A percentile compares a stretch with the other conserved stretches of the same genome.
Evolutionary conservation across 1,284 basidiomycete species (phyloP).

Genomic region (Melampsora americana): DNA sequence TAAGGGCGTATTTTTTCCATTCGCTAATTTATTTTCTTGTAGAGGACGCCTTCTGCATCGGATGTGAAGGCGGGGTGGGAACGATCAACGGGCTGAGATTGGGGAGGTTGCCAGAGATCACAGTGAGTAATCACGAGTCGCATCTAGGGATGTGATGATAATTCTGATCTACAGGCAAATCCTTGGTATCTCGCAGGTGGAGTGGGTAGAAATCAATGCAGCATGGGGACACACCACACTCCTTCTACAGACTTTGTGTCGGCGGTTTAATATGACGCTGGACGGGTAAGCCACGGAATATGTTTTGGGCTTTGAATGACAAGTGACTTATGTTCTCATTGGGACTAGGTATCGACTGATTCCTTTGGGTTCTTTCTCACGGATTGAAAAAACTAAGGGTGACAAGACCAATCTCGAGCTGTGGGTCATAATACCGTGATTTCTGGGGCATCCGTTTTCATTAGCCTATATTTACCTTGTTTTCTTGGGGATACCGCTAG

Average conservation of each 20-base stretch:
- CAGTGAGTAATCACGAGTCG: constrained; percentile 57
- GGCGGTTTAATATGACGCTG: constrained; percentile 81
- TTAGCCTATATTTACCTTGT: background rate
- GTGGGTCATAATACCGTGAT: constrained; percentile 56
- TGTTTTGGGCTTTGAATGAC: background rate
- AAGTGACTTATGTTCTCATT: too few species aligned
- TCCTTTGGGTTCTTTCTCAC: constrained; percentile 87
- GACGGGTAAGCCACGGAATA: constrained; percentile 63
- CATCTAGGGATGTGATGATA: background rate
- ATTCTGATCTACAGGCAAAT: background rate
- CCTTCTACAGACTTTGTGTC: constrained; percentile 80
- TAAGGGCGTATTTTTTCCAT: background rate
- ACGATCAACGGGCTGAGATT: constrained; percentile 94
- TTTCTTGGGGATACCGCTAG: constrained; percentile 44
- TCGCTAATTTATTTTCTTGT: background rate
- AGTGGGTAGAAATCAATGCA: constrained; percentile 98
- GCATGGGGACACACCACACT: constrained; percentile 97
- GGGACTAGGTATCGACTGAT: constrained; percentile 73
- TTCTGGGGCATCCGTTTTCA: background rate
- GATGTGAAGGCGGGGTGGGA: constrained; percentile 86
- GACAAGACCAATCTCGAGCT: constrained; percentile 79
- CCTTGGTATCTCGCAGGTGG: constrained; percentile 62
- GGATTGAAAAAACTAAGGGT: constrained; percentile 71
- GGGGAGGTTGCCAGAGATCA: constrained; percentile 74
- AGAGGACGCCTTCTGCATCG: constrained; percentile 94